Conservation (phyloP, 257 asterid genomes). For the Solanum peruvianum region DNA sequence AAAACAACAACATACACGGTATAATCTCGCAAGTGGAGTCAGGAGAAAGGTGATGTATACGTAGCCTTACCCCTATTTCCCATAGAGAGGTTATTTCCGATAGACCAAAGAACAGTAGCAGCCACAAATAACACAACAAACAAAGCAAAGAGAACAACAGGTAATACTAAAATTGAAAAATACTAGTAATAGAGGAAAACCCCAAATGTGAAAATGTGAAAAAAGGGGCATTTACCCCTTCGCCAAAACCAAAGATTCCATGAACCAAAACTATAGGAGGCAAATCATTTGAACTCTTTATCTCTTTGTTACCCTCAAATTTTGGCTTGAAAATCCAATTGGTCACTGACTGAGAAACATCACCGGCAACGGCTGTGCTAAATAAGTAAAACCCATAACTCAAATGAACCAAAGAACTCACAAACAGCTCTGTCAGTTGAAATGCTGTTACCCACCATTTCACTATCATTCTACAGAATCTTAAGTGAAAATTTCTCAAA, state of each 20-base stretch:
- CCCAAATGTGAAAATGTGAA: not conserved
- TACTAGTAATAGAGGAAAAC: not conserved
- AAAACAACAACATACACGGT: too few relatives aligned
- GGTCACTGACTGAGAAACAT: conserved; percentile 50
- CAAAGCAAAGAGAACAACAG: too few relatives aligned
- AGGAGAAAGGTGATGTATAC: not conserved
- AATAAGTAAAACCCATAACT: conserved; percentile 73
- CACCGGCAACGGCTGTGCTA: conserved; percentile 81
- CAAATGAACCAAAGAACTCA: conserved; percentile 76
- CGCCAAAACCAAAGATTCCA: conserved; percentile 94
- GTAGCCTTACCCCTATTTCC: not conserved
- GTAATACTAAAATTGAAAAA: not conserved
- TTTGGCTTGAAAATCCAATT: conserved; percentile 56
- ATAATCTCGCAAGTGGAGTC: not conserved
- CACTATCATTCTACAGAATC: conserved; percentile 16
- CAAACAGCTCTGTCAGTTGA: conserved; percentile 53
- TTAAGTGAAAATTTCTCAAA: not conserved
- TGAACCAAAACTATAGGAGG: conserved; percentile 92
- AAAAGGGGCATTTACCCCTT: conserved; percentile 53
- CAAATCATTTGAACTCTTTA: conserved; percentile 37
- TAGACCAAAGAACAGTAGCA: not conserved
- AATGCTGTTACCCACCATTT: conserved; percentile 60
- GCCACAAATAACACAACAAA: not conserved
- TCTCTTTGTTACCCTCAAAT: conserved; percentile 21
- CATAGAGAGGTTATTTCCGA: not conserved